These are phyloP conservation scores for Myochromella boudieri DNA, from an alignment of 768 basidiomycete species.

Conservation along the genomic window DNA sequence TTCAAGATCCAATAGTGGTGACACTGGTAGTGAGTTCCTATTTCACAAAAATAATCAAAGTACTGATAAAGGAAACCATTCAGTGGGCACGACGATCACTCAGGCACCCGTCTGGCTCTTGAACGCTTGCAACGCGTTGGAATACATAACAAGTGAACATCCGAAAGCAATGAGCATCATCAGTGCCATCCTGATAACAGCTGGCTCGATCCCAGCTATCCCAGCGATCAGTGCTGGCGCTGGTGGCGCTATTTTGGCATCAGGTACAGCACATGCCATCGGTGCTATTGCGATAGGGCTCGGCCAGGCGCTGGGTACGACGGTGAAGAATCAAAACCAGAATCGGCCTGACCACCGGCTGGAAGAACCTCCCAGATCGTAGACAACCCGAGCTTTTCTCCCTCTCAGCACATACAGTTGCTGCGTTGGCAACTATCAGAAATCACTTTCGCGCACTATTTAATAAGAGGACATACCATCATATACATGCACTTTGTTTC, in stretches of 20 bases:
- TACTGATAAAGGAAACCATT: conserved; percentile 4
- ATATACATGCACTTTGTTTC: too few relatives aligned
- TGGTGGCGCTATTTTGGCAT: conserved; percentile 72
- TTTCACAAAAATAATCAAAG: background rate
- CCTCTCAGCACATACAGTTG: background rate
- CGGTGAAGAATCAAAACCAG: conserved; percentile 32
- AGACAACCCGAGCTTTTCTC: too few relatives aligned
- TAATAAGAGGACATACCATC: conserved; percentile 5
- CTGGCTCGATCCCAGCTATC: conserved; percentile 71
- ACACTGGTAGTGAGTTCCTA: conserved; percentile 17
- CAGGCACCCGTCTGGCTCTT: conserved; percentile 76
- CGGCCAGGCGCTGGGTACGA: conserved; percentile 45
- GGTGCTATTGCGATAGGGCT: conserved; percentile 79
- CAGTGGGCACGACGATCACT: conserved; percentile 41
- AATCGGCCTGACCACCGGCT: conserved; percentile 10
- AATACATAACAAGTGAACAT: conserved; percentile 72
- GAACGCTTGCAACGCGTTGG: conserved; percentile 74
- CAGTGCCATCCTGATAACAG: conserved; percentile 77
- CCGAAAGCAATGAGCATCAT: conserved; percentile 72
- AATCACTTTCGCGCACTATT: conserved; percentile 1
- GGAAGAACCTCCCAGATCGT: too few relatives aligned
- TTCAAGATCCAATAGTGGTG: conserved; percentile 16
- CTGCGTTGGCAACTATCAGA: background rate
- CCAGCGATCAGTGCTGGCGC: conserved; percentile 69
- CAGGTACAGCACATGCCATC: conserved; percentile 73